Percentiles rank a stretch among this genome's conserved stretches.
Evolutionary conservation across 129 eudicot species (phyloP).

Genomic region (Solidago caesia): DNA sequence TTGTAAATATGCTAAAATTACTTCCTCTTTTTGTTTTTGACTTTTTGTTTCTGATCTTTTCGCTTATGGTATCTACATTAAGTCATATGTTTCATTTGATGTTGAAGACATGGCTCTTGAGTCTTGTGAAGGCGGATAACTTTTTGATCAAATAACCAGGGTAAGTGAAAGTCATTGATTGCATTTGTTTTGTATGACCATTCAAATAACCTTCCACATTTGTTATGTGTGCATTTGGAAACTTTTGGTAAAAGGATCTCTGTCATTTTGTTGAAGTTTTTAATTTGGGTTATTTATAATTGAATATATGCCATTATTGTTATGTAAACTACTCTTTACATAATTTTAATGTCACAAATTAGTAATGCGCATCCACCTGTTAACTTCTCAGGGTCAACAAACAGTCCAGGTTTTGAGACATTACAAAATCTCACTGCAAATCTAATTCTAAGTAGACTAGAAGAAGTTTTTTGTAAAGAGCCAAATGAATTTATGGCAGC

Average conservation of each 20-base stretch:
- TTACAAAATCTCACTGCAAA: neutral
- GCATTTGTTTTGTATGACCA: neutral
- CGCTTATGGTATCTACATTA: conserved; percentile 23
- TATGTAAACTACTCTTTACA: too few relatives aligned
- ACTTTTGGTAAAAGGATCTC: too few relatives aligned
- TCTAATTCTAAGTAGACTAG: too few relatives aligned
- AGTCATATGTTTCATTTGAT: conserved; percentile 29
- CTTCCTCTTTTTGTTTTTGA: conserved; percentile 16
- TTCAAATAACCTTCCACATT: neutral
- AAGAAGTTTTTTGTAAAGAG: too few relatives aligned
- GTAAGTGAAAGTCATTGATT: conserved; percentile 44
- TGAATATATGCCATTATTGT: neutral
- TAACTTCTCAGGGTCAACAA: neutral
- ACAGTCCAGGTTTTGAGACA: neutral
- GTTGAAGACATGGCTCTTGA: conserved; percentile 94
- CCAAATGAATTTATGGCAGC: too few relatives aligned
- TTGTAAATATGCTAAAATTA: neutral
- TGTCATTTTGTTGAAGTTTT: conserved; percentile 6
- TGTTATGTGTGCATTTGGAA: neutral
- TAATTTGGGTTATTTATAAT: conserved; percentile 4
- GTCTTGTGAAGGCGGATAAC: conserved; percentile 99
- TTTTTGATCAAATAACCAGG: conserved; percentile 96
- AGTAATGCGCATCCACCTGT: neutral
- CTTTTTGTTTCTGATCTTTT: conserved; percentile 4
- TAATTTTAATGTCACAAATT: neutral